Evolutionary conservation across 2,329 filamentous ascomycete genomes (phyloP).

Genomic region (Orbilia quercus): DNA sequence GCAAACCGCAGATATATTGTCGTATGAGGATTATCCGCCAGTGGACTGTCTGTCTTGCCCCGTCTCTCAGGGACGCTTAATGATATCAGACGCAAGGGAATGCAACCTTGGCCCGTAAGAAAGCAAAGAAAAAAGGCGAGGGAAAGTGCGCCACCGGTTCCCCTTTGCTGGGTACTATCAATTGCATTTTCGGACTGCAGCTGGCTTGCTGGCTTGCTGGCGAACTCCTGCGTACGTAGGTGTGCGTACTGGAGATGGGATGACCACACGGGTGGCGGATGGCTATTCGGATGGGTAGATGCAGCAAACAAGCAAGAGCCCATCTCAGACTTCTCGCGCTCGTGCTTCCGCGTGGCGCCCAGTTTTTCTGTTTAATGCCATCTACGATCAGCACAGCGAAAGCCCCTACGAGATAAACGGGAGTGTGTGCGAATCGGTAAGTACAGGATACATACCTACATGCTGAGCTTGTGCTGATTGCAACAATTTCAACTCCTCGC

Average conservation of each 20-base stretch:
- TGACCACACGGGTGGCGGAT: slow-evolving; percentile 4
- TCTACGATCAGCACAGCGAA: slow-evolving; percentile 14
- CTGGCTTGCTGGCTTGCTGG: no score
- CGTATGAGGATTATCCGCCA: slow-evolving; percentile 33
- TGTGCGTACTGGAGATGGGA: slow-evolving; percentile 4
- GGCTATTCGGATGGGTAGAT: slow-evolving; percentile 15
- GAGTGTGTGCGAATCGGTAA: neutral
- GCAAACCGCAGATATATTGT: slow-evolving; percentile 37
- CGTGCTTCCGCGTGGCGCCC: slow-evolving; percentile 42
- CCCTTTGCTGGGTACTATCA: slow-evolving; percentile 24
- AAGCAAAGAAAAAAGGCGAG: no score
- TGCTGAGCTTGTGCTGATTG: slow-evolving; percentile 24
- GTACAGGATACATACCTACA: neutral
- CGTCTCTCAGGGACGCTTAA: slow-evolving; percentile 30
- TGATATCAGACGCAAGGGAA: slow-evolving; percentile 54
- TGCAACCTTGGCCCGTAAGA: slow-evolving; percentile 18
- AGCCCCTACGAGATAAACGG: no score
- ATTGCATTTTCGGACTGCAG: slow-evolving; percentile 29
- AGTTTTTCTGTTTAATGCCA: neutral
- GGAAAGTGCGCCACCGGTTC: slow-evolving; percentile 23
- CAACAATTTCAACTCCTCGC: slow-evolving; percentile 53
- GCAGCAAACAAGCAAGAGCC: neutral
- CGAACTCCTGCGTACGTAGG: slow-evolving; percentile 14
- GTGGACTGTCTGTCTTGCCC: slow-evolving; percentile 21
- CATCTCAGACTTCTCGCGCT: slow-evolving; percentile 31